phyloP scores from a whole-genome alignment of 139 green algal genomes.

The Chlamydomonas sp. region DNA sequence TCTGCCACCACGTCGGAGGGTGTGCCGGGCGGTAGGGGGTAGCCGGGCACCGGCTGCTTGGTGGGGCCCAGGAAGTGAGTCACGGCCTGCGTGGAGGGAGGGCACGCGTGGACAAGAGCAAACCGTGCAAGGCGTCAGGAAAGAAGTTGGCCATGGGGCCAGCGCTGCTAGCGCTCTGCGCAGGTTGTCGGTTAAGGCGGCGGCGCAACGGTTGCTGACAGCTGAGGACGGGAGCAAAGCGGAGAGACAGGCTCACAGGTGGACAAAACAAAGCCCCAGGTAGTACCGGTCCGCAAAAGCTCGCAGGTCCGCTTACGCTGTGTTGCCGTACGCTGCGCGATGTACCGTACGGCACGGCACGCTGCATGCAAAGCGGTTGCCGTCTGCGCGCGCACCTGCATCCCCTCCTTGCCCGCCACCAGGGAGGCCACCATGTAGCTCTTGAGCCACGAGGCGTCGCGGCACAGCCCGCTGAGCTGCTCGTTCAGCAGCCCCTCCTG shows the following conservation, averaged over 20 bases:
- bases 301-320: no score
- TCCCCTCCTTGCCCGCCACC: constrained; percentile 58
- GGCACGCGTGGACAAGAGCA: no score
- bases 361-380: no score
- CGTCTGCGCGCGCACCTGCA: constrained; percentile 46
- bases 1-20: background rate
- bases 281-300: background rate
- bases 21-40: background rate
- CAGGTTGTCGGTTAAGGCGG: background rate
- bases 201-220: background rate
- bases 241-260: background rate
- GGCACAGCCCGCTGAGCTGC: constrained; percentile 63
- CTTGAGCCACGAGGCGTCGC: constrained; percentile 66
- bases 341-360: no score
- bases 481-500: constrained; percentile 51
- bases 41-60: constrained; percentile 60
- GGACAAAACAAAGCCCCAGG: background rate
- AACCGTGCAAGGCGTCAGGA: no score
- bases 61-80: constrained; percentile 47
- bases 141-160: no score
- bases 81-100: constrained; percentile 23
- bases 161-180: no score
- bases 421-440: constrained; percentile 55
- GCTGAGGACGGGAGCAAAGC: background rate
- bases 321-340: no score